A percentile compares a stretch with the other conserved stretches of the same genome.
Conservation (phyloP, 108 stramenopile genomes). For the Mayamaea pseudoterrestris region DNA sequence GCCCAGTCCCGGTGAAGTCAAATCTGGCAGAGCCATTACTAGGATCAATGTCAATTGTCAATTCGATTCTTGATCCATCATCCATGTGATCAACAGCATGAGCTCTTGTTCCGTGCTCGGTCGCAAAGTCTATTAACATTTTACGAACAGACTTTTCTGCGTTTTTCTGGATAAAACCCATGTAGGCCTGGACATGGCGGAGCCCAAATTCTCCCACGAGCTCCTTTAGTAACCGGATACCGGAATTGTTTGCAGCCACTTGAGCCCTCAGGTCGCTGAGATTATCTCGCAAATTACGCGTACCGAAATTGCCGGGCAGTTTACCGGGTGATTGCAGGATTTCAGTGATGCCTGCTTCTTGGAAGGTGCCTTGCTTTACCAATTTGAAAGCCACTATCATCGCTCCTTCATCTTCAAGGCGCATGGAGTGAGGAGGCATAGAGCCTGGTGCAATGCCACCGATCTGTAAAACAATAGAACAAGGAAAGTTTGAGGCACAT, state of each 20-base stretch:
- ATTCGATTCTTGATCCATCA: slow-evolving; percentile 91
- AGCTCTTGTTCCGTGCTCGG: slow-evolving; percentile 38
- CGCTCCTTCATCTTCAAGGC: slow-evolving; percentile 91
- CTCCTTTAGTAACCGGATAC: slow-evolving; percentile 73
- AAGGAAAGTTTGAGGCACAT: background rate
- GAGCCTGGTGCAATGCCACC: slow-evolving; percentile 79
- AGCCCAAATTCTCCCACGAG: slow-evolving; percentile 85
- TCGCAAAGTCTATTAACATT: slow-evolving; percentile 84
- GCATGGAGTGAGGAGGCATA: slow-evolving; percentile 83
- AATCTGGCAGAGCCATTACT: slow-evolving; percentile 71
- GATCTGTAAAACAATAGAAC: slow-evolving; percentile 15
- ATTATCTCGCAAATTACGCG: slow-evolving; percentile 91
- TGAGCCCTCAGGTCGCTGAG: slow-evolving; percentile 93
- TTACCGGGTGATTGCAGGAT: slow-evolving; percentile 81
- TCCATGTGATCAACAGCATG: slow-evolving; percentile 91
- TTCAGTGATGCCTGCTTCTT: slow-evolving; percentile 88
- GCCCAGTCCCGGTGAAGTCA: slow-evolving; percentile 96
- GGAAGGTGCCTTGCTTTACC: slow-evolving; percentile 83
- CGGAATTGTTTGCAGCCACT: slow-evolving; percentile 95
- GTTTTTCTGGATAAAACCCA: slow-evolving; percentile 93
- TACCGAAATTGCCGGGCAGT: slow-evolving; percentile 67
- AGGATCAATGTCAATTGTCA: slow-evolving; percentile 81
- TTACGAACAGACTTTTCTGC: slow-evolving; percentile 88
- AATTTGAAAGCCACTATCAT: slow-evolving; percentile 97
- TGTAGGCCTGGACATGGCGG: slow-evolving; percentile 86